phyloP scores from a whole-genome alignment of 2,329 filamentous ascomycete genomes.

The Penicillium sp. region DNA sequence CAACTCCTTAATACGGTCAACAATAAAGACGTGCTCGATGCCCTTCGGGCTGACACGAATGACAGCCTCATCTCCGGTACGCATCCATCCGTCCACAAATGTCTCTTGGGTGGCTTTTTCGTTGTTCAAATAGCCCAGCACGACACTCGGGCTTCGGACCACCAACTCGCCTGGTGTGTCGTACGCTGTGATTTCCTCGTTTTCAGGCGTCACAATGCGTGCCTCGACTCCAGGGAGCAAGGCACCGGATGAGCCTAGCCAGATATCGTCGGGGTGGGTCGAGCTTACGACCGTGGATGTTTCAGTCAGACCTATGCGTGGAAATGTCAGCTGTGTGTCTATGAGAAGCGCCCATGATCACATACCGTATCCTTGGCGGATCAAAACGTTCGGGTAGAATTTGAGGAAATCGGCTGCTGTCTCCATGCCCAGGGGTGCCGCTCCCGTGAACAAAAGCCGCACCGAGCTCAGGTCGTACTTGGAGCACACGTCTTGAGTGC shows the following conservation, averaged over 20 bases:
- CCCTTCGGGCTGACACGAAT: slow-evolving; percentile 63
- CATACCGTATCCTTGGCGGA: slow-evolving; percentile 70
- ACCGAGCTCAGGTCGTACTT: slow-evolving; percentile 73
- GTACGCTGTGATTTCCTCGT: slow-evolving; percentile 66
- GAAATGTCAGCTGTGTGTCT: slow-evolving; percentile 1
- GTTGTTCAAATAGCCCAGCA: slow-evolving; percentile 83
- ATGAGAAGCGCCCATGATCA: background rate
- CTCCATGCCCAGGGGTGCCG: slow-evolving; percentile 73
- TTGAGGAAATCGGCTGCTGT: slow-evolving; percentile 63
- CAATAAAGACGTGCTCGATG: slow-evolving; percentile 78
- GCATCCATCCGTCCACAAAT: slow-evolving; percentile 76
- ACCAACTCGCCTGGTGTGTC: slow-evolving; percentile 78
- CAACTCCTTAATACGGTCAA: slow-evolving; percentile 76
- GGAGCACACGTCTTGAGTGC: slow-evolving; percentile 58
- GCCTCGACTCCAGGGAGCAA: slow-evolving; percentile 64
- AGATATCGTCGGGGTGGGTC: slow-evolving; percentile 59
- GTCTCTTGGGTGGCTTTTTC: slow-evolving; percentile 78
- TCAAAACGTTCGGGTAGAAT: slow-evolving; percentile 61
- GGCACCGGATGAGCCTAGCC: slow-evolving; percentile 69
- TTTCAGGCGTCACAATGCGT: slow-evolving; percentile 66
- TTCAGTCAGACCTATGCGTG: slow-evolving; percentile 66
- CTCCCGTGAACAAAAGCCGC: slow-evolving; percentile 66
- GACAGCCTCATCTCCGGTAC: slow-evolving; percentile 80
- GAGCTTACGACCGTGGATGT: slow-evolving; percentile 67
- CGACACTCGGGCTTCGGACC: slow-evolving; percentile 72